Evolutionary conservation across 768 basidiomycete species (phyloP).

Genomic region (Strobilomyces dryophilus): DNA sequence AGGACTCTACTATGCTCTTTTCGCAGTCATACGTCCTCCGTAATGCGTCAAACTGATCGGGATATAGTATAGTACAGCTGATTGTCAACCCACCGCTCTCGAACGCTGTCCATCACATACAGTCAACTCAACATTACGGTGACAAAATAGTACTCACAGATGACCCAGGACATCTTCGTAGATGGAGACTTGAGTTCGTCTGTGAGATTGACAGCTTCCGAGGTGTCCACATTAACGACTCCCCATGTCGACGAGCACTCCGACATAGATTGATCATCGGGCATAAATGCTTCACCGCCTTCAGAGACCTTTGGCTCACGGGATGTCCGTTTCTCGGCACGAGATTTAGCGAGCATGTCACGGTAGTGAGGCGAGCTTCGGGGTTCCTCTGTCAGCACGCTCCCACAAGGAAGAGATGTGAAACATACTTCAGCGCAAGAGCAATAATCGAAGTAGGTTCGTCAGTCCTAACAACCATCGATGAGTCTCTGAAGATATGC

Average conservation of each 20-base stretch:
- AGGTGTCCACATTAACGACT: constrained; percentile 77
- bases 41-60: constrained; percentile 94
- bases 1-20: constrained; percentile 87
- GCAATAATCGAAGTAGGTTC: constrained; percentile 99
- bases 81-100: constrained; percentile 88
- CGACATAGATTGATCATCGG: constrained; percentile 76
- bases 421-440: constrained; percentile 76
- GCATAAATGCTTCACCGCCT: constrained; percentile 85
- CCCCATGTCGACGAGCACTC: constrained; percentile 92
- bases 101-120: constrained; percentile 52
- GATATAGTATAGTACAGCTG: constrained; percentile 91
- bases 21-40: constrained; percentile 92
- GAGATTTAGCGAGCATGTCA: constrained; percentile 72
- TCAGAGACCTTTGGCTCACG: constrained; percentile 55
- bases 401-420: not conserved
- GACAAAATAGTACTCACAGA: constrained; percentile 47
- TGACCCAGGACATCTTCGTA: constrained; percentile 77
- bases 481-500: constrained; percentile 91
- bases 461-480: constrained; percentile 92
- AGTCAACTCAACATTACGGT: constrained; percentile 2
- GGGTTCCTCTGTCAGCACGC: constrained; percentile 2
- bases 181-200: constrained; percentile 74
- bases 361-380: constrained; percentile 76
- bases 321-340: constrained; percentile 70
- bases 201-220: constrained; percentile 63